Percentiles rank a stretch among this genome's conserved stretches.
Evolutionary conservation across 371 early-diverging fungal species (phyloP).

Genomic region (Rhizomucor miehei): DNA sequence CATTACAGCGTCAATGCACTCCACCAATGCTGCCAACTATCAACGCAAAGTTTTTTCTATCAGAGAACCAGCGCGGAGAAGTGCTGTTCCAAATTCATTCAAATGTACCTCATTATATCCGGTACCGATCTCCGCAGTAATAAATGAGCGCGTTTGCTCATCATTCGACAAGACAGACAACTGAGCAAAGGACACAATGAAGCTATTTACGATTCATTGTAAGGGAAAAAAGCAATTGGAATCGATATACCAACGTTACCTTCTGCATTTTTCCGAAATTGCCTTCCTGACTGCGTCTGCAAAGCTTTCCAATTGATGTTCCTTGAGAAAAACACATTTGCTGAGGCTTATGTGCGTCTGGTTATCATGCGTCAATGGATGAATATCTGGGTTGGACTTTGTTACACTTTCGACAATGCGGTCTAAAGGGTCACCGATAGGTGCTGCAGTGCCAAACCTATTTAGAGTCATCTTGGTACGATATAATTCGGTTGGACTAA

Average conservation of each 20-base stretch:
- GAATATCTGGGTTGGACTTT: not conserved
- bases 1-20: constrained; percentile 15
- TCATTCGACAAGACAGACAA: constrained; percentile 36
- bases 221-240: no score
- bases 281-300: constrained; percentile 5
- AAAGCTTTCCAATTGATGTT: constrained; percentile 32
- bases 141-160: constrained; percentile 39
- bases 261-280: constrained; percentile 4
- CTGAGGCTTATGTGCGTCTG: constrained; percentile 38
- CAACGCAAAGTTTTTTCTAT: not conserved
- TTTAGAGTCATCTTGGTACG: no score
- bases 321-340: constrained; percentile 29
- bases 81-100: not conserved
- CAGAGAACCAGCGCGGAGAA: not conserved
- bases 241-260: not conserved
- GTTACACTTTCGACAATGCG: constrained; percentile 1
- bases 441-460: constrained; percentile 1
- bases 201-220: constrained; percentile 3
- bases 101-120: constrained; percentile 40
- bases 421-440: not conserved
- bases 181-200: constrained; percentile 38
- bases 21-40: constrained; percentile 13
- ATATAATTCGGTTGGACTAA: no score
- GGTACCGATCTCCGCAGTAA: constrained; percentile 39
- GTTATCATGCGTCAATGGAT: constrained; percentile 3